Percentiles rank a stretch among this genome's conserved stretches.
Evolutionary conservation across 768 basidiomycete genomes (phyloP).

Genomic region (Lyophyllum atratum): DNA sequence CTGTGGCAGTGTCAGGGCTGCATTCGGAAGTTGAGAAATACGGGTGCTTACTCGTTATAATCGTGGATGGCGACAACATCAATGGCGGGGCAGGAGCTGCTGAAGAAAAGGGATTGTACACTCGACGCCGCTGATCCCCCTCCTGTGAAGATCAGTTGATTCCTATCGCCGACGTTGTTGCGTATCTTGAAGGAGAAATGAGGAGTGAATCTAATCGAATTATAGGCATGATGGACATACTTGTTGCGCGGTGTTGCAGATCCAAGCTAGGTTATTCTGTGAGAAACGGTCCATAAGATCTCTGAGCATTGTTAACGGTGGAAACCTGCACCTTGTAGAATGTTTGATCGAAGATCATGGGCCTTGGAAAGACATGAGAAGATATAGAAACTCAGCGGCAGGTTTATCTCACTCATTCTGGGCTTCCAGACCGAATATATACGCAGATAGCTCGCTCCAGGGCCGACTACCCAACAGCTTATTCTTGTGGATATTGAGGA

Average conservation of each 20-base stretch:
- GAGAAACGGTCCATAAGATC: too few relatives aligned
- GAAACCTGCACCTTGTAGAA: slow-evolving; percentile 21
- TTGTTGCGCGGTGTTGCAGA: slow-evolving; percentile 23
- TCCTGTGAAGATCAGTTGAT: slow-evolving; percentile 28
- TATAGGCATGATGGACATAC: not conserved
- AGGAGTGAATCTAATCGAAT: not conserved
- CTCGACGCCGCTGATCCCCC: slow-evolving; percentile 25
- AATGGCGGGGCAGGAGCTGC: slow-evolving; percentile 24
- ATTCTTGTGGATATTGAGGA: slow-evolving; percentile 38
- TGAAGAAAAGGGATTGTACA: slow-evolving; percentile 23
- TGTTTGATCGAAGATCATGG: slow-evolving; percentile 27
- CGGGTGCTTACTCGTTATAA: slow-evolving; percentile 28
- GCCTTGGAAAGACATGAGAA: slow-evolving; percentile 9
- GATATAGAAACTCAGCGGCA: too few relatives aligned
- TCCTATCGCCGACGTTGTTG: slow-evolving; percentile 24
- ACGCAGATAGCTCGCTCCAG: too few relatives aligned
- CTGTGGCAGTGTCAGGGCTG: slow-evolving; percentile 7
- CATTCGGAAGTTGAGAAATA: not conserved
- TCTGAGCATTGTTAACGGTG: not conserved
- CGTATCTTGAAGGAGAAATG: slow-evolving; percentile 19
- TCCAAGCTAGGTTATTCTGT: slow-evolving; percentile 10
- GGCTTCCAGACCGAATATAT: too few relatives aligned
- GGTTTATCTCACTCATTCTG: too few relatives aligned
- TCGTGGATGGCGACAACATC: slow-evolving; percentile 40
- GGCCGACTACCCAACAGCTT: too few relatives aligned